Evolutionary conservation across 805 yeast species (phyloP).

Genomic region (Lipomyces sp.): DNA sequence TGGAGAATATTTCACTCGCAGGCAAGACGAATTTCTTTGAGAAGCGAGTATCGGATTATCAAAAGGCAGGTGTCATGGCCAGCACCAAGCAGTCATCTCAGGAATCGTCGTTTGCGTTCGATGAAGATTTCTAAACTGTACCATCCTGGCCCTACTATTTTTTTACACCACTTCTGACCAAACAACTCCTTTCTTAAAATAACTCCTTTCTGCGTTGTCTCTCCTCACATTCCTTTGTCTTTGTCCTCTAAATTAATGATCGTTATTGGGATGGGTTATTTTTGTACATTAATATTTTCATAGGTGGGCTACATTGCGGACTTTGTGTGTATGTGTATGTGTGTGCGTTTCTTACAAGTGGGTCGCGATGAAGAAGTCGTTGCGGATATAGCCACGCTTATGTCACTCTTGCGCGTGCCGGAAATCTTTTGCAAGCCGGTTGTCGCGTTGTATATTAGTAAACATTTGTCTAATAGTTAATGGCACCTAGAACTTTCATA

Average conservation of each 20-base stretch:
- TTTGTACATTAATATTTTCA: neutral
- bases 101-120: constrained; percentile 70
- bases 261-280: neutral
- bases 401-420: too few species aligned
- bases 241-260: neutral
- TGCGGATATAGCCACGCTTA: too few species aligned
- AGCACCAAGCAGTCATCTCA: constrained; percentile 44
- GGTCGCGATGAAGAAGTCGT: too few species aligned
- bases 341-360: neutral
- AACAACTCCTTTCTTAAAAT: neutral
- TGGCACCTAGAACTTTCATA: too few species aligned
- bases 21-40: constrained; percentile 99
- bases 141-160: neutral
- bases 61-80: constrained; percentile 99
- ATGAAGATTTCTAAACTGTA: constrained; percentile 80
- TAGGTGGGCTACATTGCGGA: neutral
- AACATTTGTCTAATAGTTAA: too few species aligned
- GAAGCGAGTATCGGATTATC: constrained; percentile 98
- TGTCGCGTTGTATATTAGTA: neutral
- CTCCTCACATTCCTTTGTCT: neutral
- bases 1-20: constrained; percentile 98
- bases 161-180: too few species aligned
- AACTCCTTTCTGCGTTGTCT: neutral
- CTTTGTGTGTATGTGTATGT: neutral
- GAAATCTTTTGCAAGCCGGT: neutral